These are phyloP conservation scores for Bipolaris zeicola DNA, from an alignment of 2,329 filamentous ascomycete species.

Conservation along the genomic window DNA sequence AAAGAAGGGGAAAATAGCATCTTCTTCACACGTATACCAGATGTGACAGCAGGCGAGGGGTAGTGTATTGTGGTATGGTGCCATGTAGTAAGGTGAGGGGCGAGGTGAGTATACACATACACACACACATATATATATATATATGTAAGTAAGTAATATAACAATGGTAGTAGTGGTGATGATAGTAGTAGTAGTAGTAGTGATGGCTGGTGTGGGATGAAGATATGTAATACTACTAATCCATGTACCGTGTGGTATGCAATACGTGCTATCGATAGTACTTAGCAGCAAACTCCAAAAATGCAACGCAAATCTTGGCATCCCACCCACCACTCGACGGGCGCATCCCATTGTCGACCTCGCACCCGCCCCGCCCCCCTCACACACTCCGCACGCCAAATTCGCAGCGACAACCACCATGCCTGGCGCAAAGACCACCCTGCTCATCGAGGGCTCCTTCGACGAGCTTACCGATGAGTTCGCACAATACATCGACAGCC, in stretches of 20 bases:
- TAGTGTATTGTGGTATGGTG: too few relatives aligned
- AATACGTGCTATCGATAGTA: constrained; percentile 24
- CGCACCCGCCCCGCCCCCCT: constrained; percentile 29
- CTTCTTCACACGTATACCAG: too few relatives aligned
- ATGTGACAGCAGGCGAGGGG: too few relatives aligned
- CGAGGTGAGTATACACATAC: too few relatives aligned
- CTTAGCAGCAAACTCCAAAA: constrained; percentile 20
- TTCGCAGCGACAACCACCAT: constrained; percentile 49
- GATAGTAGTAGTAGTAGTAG: too few relatives aligned
- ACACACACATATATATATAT: too few relatives aligned
- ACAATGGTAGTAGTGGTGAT: too few relatives aligned
- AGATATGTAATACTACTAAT: too few relatives aligned
- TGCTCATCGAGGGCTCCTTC: constrained; percentile 87
- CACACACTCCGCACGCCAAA: constrained; percentile 30
- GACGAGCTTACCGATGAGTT: constrained; percentile 93
- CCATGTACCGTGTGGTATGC: neutral
- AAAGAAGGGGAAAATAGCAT: too few relatives aligned
- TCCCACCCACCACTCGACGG: constrained; percentile 25
- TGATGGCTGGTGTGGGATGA: too few relatives aligned
- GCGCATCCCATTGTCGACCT: constrained; percentile 28
- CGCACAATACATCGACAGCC: constrained; percentile 87
- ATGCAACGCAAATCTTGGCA: constrained; percentile 37
- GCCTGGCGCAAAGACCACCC: constrained; percentile 66
- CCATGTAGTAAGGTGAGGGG: too few relatives aligned
- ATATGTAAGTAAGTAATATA: too few relatives aligned